Percentiles rank a stretch among this genome's conserved stretches.
Conservation (phyloP, 1,139 yeast genomes). For the Lodderomyces theae region DNA sequence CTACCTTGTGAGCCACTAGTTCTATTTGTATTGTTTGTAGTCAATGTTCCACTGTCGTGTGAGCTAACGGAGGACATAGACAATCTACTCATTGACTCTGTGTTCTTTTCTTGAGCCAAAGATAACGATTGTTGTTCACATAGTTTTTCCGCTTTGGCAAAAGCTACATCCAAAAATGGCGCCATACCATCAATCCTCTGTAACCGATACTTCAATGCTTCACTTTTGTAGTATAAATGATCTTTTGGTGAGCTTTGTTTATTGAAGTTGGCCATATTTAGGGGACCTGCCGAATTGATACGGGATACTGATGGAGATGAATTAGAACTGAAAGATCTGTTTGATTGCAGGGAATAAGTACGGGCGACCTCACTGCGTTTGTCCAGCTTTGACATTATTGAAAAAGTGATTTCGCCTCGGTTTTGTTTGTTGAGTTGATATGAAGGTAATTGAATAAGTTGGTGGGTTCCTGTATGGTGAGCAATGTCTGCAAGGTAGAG, state of each 20-base stretch:
- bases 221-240: constrained; percentile 74
- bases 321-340: constrained; percentile 28
- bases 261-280: constrained; percentile 51
- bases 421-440: not conserved
- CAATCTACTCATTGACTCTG: constrained; percentile 17
- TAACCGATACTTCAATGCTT: constrained; percentile 55
- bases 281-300: constrained; percentile 42
- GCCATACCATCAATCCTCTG: constrained; percentile 67
- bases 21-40: not conserved
- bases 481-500: too few species aligned
- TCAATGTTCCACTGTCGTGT: constrained; percentile 5
- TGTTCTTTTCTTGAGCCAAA: constrained; percentile 36
- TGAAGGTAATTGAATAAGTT: not conserved
- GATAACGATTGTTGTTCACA: constrained; percentile 73
- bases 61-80: constrained; percentile 26
- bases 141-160: constrained; percentile 54
- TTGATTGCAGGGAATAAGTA: constrained; percentile 37
- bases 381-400: constrained; percentile 6
- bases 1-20: constrained; percentile 2
- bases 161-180: constrained; percentile 63
- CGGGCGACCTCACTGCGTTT: constrained; percentile 25
- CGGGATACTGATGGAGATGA: constrained; percentile 30
- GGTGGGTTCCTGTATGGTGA: not conserved
- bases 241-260: constrained; percentile 63
- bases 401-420: too few species aligned